A percentile compares a stretch with the other conserved stretches of the same genome.
phyloP scores from a whole-genome alignment of 805 yeast genomes.

The Cyberlindnera misumaiensis region DNA sequence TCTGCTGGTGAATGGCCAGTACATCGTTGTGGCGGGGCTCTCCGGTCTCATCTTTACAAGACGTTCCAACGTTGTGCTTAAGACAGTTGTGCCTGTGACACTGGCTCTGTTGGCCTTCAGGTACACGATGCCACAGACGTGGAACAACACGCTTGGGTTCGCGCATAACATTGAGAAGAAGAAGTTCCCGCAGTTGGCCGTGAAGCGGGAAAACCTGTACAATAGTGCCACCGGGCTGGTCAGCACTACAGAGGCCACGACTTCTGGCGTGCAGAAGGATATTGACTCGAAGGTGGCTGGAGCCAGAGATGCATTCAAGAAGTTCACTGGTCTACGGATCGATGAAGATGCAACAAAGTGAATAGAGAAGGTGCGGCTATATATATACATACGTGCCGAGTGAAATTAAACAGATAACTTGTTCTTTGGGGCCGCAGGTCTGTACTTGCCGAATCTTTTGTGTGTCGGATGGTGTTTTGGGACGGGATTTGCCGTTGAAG shows the following conservation, averaged over 20 bases:
- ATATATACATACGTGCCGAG: too few relatives aligned
- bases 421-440: too few relatives aligned
- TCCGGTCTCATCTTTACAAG: conserved; percentile 72
- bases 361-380: conserved; percentile 14
- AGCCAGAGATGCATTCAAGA: conserved; percentile 28
- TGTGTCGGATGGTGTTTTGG: too few relatives aligned
- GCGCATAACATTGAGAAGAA: conserved; percentile 55
- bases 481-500: too few relatives aligned
- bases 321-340: conserved; percentile 60
- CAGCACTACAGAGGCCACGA: conserved; percentile 31
- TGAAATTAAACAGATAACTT: too few relatives aligned
- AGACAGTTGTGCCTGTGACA: conserved; percentile 48
- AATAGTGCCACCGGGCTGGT: conserved; percentile 39
- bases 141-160: conserved; percentile 48
- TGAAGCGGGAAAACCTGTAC: conserved; percentile 47
- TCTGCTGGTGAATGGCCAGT: conserved; percentile 62
- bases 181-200: conserved; percentile 56
- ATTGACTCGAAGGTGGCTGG: conserved; percentile 16
- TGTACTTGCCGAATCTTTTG: too few relatives aligned
- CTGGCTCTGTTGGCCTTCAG: conserved; percentile 62
- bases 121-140: conserved; percentile 69
- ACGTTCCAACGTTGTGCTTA: conserved; percentile 50
- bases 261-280: conserved; percentile 25
- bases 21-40: conserved; percentile 60
- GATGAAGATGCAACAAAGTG: conserved; percentile 54